phyloP scores from a whole-genome alignment of 257 asterid species.

The Fraxinus pennsylvanica region DNA sequence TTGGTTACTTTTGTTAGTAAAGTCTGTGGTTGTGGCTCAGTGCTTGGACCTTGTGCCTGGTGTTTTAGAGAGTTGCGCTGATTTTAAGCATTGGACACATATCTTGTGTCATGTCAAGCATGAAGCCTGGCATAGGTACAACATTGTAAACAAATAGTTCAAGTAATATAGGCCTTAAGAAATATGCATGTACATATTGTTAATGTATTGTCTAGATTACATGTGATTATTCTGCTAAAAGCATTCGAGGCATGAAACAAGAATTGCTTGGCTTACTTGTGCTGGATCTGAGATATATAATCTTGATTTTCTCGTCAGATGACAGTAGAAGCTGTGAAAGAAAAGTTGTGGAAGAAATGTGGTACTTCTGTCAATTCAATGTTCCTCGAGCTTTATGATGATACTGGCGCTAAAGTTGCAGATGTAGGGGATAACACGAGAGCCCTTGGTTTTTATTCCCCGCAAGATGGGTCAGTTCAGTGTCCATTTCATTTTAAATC shows the following conservation, averaged over 20 bases:
- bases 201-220: not conserved
- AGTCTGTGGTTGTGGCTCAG: not conserved
- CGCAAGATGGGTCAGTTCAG: constrained; percentile 68
- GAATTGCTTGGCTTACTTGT: constrained; percentile 8
- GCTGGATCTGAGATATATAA: constrained; percentile 17
- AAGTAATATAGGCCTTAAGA: not conserved
- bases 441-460: constrained; percentile 89
- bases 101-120: not conserved
- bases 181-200: not conserved
- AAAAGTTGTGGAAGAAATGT: constrained; percentile 88
- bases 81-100: not conserved
- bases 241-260: not conserved
- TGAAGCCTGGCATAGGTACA: not conserved
- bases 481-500: not conserved
- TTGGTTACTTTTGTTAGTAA: not conserved
- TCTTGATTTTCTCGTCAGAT: constrained; percentile 45
- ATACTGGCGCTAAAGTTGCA: constrained; percentile 58
- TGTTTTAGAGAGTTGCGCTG: constrained; percentile 6
- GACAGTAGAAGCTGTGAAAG: constrained; percentile 83
- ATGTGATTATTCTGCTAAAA: not conserved
- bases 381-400: constrained; percentile 89
- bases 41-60: not conserved
- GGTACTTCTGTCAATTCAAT: constrained; percentile 86
- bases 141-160: constrained; percentile 4
- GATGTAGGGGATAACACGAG: constrained; percentile 57